A percentile compares a stretch with the other conserved stretches of the same genome.
Conservation (phyloP, 768 basidiomycete species). For the Solioccasus polychromus region DNA sequence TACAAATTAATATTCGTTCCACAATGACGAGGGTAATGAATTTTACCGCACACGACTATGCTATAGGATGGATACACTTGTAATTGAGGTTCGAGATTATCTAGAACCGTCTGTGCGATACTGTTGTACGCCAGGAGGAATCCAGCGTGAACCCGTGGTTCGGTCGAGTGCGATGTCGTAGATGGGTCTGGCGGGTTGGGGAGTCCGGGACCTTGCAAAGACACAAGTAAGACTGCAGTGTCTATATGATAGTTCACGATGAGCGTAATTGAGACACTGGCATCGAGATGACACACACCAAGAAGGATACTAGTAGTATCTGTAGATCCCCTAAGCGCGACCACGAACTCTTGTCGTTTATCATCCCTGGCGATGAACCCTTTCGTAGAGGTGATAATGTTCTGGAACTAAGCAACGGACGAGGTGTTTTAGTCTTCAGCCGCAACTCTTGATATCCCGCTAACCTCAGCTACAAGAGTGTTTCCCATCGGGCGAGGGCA, state of each 20-base stretch:
- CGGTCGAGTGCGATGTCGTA: background rate
- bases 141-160: slow-evolving; percentile 35
- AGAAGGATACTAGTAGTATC: slow-evolving; percentile 19
- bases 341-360: slow-evolving; percentile 37
- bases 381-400: slow-evolving; percentile 37
- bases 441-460: slow-evolving; percentile 10
- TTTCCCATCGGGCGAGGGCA: slow-evolving; percentile 51
- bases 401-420: slow-evolving; percentile 34
- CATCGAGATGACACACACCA: slow-evolving; percentile 4
- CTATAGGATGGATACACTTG: slow-evolving; percentile 32
- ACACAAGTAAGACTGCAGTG: slow-evolving; percentile 14
- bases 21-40: background rate
- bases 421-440: background rate
- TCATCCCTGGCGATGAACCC: slow-evolving; percentile 48
- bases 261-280: background rate
- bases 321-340: slow-evolving; percentile 41
- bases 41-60: slow-evolving; percentile 32
- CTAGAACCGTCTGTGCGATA: slow-evolving; percentile 30
- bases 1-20: slow-evolving; percentile 2
- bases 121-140: slow-evolving; percentile 36
- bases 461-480: slow-evolving; percentile 39
- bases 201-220: slow-evolving; percentile 25
- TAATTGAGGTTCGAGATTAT: slow-evolving; percentile 30
- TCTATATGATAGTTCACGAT: too few relatives aligned
- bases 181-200: slow-evolving; percentile 13